A percentile compares a stretch with the other conserved stretches of the same genome.
These are phyloP conservation scores for Allomyces arbusculus DNA, from an alignment of 192 early-diverging fungal species.

Conservation along the genomic window DNA sequence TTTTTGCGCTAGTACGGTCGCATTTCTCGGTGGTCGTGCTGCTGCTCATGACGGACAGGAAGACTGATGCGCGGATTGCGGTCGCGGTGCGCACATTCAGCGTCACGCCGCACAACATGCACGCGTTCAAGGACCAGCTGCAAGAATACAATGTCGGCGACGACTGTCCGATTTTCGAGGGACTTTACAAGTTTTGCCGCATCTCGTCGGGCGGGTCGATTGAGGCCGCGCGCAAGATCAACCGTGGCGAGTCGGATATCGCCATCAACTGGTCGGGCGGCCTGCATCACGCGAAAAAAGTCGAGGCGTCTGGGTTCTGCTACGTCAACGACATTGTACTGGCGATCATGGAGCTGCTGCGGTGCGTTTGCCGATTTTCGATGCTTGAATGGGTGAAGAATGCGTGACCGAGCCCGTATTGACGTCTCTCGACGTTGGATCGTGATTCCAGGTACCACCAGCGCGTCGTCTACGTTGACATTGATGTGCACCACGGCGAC, in stretches of 20 bases:
- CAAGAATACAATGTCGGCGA: conserved; percentile 83
- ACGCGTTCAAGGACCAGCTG: conserved; percentile 28
- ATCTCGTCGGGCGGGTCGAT: conserved; percentile 81
- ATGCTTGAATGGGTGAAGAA: neutral
- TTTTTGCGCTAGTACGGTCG: conserved; percentile 35
- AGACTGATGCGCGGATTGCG: too few species aligned
- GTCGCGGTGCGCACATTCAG: neutral
- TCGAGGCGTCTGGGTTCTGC: conserved; percentile 80
- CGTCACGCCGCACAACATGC: conserved; percentile 47
- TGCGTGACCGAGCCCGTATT: neutral
- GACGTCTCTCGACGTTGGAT: neutral
- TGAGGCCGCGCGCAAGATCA: conserved; percentile 45
- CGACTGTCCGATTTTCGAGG: conserved; percentile 95
- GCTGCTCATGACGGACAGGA: neutral
- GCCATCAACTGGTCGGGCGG: conserved; percentile 85
- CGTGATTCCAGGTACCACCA: conserved; percentile 34
- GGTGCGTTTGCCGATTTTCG: conserved; percentile 4
- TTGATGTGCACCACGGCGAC: conserved; percentile 84
- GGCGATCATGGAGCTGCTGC: conserved; percentile 49
- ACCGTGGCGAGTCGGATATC: conserved; percentile 33
- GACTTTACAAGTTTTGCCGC: conserved; percentile 85
- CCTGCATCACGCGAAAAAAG: conserved; percentile 62
- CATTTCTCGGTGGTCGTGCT: neutral
- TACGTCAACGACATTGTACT: conserved; percentile 90
- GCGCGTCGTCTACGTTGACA: conserved; percentile 87